These are phyloP conservation scores for Syzygium aqueum DNA, from an alignment of 345 rosid species.

Conservation along the genomic window DNA sequence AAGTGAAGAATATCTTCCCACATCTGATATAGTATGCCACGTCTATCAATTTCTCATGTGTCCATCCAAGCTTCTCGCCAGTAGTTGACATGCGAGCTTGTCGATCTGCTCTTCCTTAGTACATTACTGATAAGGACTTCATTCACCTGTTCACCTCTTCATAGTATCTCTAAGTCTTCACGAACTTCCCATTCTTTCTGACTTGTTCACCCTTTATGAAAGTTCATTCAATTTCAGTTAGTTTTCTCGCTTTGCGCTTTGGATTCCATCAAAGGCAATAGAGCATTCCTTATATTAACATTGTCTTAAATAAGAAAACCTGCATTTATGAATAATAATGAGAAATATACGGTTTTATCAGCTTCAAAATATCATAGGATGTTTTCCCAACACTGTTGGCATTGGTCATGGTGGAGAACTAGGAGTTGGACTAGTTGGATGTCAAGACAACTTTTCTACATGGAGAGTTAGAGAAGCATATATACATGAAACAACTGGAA, in stretches of 20 bases:
- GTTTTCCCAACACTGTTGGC: background rate
- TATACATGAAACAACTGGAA: background rate
- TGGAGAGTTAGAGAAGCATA: background rate
- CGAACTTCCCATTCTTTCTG: background rate
- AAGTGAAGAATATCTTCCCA: background rate
- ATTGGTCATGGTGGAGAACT: background rate
- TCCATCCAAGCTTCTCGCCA: background rate
- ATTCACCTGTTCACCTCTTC: background rate
- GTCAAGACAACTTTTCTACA: background rate
- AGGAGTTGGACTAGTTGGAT: background rate
- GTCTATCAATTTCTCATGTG: background rate
- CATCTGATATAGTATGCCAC: background rate
- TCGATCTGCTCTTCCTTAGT: background rate
- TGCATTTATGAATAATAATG: background rate
- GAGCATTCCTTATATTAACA: background rate
- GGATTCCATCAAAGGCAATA: background rate
- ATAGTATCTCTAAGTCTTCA: background rate
- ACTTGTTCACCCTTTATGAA: background rate
- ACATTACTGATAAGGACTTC: background rate
- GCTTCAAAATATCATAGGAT: background rate
- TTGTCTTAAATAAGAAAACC: background rate
- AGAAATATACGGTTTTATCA: background rate
- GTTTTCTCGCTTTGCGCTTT: background rate
- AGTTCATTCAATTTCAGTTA: background rate
- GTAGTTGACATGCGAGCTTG: background rate